Percentiles rank a stretch among this genome's conserved stretches.
phyloP scores from a whole-genome alignment of 208 protist species.

The Trypanosoma platydactyli region DNA sequence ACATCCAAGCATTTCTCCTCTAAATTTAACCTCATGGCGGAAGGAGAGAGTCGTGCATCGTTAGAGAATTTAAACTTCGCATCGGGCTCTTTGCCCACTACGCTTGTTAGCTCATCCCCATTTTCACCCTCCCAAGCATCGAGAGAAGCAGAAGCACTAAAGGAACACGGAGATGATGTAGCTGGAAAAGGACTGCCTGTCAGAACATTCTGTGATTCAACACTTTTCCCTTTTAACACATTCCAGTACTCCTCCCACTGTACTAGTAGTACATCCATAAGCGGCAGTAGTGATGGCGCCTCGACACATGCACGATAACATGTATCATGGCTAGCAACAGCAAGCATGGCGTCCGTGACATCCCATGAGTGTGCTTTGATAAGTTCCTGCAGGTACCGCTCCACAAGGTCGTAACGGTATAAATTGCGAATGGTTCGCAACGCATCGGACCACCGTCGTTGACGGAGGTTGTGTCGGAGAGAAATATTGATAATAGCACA shows the following conservation, averaged over 20 bases:
- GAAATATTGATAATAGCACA: slow-evolving; percentile 29
- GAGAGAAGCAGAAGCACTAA: background rate
- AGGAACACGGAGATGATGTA: background rate
- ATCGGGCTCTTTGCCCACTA: no score
- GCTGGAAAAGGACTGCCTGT: background rate
- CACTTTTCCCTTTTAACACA: slow-evolving; percentile 5
- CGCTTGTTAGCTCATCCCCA: no score
- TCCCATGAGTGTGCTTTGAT: background rate
- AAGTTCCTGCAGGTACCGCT: slow-evolving; percentile 18
- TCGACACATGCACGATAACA: slow-evolving; percentile 22
- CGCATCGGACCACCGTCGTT: slow-evolving; percentile 19
- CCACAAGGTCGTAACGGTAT: slow-evolving; percentile 18
- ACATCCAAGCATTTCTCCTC: slow-evolving; percentile 23
- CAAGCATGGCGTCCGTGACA: background rate
- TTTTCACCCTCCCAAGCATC: background rate
- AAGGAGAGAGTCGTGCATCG: background rate
- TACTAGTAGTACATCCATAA: slow-evolving; percentile 20
- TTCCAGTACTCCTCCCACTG: slow-evolving; percentile 25
- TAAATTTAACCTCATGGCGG: slow-evolving; percentile 6
- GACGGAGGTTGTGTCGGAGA: slow-evolving; percentile 17
- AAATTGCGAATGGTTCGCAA: slow-evolving; percentile 25
- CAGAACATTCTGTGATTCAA: background rate
- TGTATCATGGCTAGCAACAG: background rate
- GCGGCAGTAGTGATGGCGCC: slow-evolving; percentile 17
- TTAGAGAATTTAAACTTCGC: background rate